These are phyloP conservation scores for Cytospora chrysosperma DNA, from an alignment of 2,329 filamentous ascomycete species.

Conservation along the genomic window DNA sequence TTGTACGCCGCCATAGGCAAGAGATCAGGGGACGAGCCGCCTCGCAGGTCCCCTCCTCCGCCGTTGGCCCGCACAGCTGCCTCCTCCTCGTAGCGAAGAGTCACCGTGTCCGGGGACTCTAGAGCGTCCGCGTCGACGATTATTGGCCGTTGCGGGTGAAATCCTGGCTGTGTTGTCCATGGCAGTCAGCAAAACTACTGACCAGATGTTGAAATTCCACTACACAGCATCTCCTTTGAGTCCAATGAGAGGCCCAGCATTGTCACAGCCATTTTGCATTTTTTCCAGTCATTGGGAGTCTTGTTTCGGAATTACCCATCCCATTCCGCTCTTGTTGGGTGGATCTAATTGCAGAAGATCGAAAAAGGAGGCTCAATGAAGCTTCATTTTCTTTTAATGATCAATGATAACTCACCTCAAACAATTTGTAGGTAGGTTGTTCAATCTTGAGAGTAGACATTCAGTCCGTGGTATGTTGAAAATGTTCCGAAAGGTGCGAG, in stretches of 20 bases:
- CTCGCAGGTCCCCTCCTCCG: conserved; percentile 45
- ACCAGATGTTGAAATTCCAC: not conserved
- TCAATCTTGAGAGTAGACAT: conserved; percentile 60
- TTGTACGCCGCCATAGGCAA: conserved; percentile 86
- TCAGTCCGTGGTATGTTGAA: conserved; percentile 42
- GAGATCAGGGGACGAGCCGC: conserved; percentile 57
- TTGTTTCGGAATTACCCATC: not conserved
- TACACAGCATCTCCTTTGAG: not conserved
- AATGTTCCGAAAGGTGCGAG: conserved; percentile 4
- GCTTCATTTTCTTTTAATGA: conserved; percentile 3
- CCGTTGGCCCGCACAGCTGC: conserved; percentile 51
- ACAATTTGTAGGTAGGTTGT: conserved; percentile 56
- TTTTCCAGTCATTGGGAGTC: not conserved
- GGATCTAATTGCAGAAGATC: not conserved
- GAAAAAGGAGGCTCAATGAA: no score
- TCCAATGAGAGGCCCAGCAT: not conserved
- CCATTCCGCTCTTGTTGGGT: not conserved
- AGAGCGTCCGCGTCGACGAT: conserved; percentile 56
- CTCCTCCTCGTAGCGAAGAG: conserved; percentile 57
- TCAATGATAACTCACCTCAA: conserved; percentile 52
- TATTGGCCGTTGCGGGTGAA: conserved; percentile 54
- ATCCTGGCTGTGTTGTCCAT: conserved; percentile 44
- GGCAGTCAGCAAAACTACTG: conserved; percentile 2
- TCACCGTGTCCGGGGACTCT: conserved; percentile 57
- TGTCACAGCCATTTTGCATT: not conserved